Evolutionary conservation across 805 yeast genomes (phyloP), one percentile per base, ranked within the genome.

Genomic region (Kodamaea neixiangensis): DNA sequence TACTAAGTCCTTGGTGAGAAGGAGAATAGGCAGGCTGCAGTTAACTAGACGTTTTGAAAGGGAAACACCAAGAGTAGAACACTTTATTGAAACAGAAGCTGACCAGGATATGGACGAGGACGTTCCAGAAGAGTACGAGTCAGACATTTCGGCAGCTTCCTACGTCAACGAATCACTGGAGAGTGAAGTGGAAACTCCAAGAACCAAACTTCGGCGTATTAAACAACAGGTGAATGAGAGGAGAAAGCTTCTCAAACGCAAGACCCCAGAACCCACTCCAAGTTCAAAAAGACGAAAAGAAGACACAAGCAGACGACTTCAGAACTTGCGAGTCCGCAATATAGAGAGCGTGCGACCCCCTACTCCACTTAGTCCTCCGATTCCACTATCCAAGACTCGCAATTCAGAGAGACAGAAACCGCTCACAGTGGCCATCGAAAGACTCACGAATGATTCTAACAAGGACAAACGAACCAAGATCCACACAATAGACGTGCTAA

Each of bases 401-500:
- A 33, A 48, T 7, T 56, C 49, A 4, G 70, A 65, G 17, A 54
- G 49, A 10, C 72, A 67, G 48, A 62, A 60, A 31, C 70, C 76
- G 1, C 37, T 72, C 37, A 44, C 48, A 5, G 55, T 73, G 1
- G 67, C 68, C 31, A 51, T 68, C 0, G 71, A 70, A 34, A 53
- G 76, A 37, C 50, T 72, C 13, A 47, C 54, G 7, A 59, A 59
- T 2, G 62, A 58, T 7, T 51, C 50, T 3, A 58, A 56, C 3
- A 53, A 63, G 9, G 67, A 62, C 43, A 63, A 61, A 39, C 50
- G 73, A 20, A 53, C 58, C 39, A 63, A 61, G 34, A 41, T 72
- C 45, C 67, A 65, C 48, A 69, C 75, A 1, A 46, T 73, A 3
- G 78, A 74, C 53, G 77, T 72, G 14, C 54, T 74, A 13, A 65